Conservation (phyloP, 441 rosid genomes). For the Adansonia gregorii region DNA sequence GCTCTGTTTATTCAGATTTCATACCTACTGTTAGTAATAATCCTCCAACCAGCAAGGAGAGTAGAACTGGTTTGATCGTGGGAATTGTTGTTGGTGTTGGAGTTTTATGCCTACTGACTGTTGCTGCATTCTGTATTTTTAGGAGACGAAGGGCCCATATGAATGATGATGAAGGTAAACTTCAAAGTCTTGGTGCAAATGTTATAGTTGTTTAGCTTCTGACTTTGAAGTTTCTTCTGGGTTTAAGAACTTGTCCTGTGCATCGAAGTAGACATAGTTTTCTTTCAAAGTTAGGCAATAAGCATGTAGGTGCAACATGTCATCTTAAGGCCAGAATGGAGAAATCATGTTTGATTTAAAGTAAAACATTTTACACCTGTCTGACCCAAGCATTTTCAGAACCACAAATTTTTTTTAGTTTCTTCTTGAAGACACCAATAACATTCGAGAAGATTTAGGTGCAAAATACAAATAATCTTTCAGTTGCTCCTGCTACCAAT, state of each 20-base stretch:
- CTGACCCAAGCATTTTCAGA: background rate
- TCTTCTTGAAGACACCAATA: background rate
- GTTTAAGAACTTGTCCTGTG: background rate
- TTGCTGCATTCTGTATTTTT: slow-evolving; percentile 41
- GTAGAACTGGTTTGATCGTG: slow-evolving; percentile 47
- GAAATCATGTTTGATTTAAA: background rate
- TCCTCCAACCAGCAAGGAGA: slow-evolving; percentile 39
- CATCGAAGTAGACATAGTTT: background rate
- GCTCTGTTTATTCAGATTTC: slow-evolving; percentile 52
- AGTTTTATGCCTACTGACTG: slow-evolving; percentile 38
- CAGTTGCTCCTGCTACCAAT: background rate
- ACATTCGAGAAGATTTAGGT: background rate
- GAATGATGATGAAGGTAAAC: slow-evolving; percentile 55
- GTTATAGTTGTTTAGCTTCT: background rate
- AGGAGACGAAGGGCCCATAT: slow-evolving; percentile 34
- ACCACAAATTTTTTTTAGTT: background rate
- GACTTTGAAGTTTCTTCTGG: background rate
- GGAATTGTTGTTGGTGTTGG: slow-evolving; percentile 62
- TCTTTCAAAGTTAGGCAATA: slow-evolving; percentile 2
- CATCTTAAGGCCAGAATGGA: slow-evolving; percentile 9
- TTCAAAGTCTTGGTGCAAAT: background rate
- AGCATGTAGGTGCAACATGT: slow-evolving; percentile 5
- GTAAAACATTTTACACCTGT: background rate
- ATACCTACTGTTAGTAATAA: slow-evolving; percentile 52
- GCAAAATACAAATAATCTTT: background rate